Conservation (phyloP, 306 rosid genomes). For the Dryas octopetala region DNA sequence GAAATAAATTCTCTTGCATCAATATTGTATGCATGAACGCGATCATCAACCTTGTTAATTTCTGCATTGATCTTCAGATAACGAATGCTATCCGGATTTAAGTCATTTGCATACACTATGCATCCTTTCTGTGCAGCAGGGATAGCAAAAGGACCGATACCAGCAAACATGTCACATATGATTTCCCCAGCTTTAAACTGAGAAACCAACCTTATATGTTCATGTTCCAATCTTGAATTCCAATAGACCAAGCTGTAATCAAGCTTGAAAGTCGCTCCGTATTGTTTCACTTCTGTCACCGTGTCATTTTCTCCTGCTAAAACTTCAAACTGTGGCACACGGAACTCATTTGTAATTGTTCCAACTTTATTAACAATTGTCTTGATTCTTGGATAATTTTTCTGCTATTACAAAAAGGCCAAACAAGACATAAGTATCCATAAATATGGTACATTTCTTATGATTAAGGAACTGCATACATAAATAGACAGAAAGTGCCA, state of each 20-base stretch:
- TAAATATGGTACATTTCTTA: background rate
- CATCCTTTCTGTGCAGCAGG: constrained; percentile 98
- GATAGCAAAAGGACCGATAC: constrained; percentile 92
- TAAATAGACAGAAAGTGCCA: background rate
- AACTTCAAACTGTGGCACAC: constrained; percentile 87
- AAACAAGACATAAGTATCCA: background rate
- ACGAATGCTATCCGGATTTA: constrained; percentile 77
- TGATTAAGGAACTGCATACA: background rate
- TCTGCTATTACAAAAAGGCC: constrained; percentile 46
- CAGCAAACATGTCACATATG: constrained; percentile 96
- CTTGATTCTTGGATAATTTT: constrained; percentile 89
- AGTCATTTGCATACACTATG: constrained; percentile 84
- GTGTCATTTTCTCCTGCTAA: constrained; percentile 73
- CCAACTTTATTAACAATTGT: constrained; percentile 94
- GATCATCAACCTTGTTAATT: constrained; percentile 68
- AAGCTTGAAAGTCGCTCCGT: constrained; percentile 84
- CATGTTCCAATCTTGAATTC: constrained; percentile 98
- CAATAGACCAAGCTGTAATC: constrained; percentile 93
- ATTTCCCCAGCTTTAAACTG: constrained; percentile 72
- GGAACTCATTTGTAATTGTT: constrained; percentile 78
- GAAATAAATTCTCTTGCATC: constrained; percentile 87
- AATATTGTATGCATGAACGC: constrained; percentile 58
- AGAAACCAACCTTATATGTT: constrained; percentile 84
- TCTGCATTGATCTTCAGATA: constrained; percentile 84
- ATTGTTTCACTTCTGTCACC: constrained; percentile 95